Evolutionary conservation across 352 stramenopile genomes (phyloP).

Genomic region (Pythium aquatile): DNA sequence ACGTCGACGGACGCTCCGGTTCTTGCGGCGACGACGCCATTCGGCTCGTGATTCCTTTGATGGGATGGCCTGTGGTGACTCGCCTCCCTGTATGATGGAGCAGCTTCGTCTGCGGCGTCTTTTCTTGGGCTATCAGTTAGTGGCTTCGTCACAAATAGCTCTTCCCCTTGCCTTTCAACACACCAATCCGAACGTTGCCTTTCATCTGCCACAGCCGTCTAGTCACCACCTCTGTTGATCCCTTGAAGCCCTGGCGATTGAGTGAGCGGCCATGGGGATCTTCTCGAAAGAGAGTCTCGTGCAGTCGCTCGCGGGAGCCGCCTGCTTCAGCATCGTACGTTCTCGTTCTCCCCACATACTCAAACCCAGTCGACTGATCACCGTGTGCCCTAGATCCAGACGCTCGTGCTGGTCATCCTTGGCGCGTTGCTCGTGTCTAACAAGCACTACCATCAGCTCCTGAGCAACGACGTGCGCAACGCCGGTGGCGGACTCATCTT

Average conservation of each 20-base stretch:
- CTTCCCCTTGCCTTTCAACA: neutral
- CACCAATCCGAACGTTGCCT: neutral
- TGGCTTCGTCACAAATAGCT: neutral
- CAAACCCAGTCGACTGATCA: neutral
- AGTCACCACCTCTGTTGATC: neutral
- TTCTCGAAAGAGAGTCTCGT: conserved; percentile 70
- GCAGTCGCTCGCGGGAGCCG: conserved; percentile 53
- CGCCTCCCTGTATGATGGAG: neutral
- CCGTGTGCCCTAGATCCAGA: conserved; percentile 37
- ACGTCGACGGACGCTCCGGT: conserved; percentile 36
- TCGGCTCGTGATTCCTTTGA: neutral
- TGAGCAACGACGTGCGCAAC: conserved; percentile 50
- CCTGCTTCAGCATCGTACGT: conserved; percentile 59
- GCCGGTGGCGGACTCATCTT: conserved; percentile 69
- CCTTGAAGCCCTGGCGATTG: neutral
- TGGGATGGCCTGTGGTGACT: neutral
- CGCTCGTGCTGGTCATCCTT: conserved; percentile 48
- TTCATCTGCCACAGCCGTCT: neutral
- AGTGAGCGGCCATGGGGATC: conserved; percentile 22
- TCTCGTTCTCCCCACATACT: neutral
- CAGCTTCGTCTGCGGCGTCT: neutral
- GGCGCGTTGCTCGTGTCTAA: conserved; percentile 49
- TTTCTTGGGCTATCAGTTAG: neutral
- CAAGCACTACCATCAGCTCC: conserved; percentile 59
- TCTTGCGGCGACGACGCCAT: conserved; percentile 31